Conservation (phyloP, 2,329 filamentous ascomycete species). For the Cladosporium sp. region DNA sequence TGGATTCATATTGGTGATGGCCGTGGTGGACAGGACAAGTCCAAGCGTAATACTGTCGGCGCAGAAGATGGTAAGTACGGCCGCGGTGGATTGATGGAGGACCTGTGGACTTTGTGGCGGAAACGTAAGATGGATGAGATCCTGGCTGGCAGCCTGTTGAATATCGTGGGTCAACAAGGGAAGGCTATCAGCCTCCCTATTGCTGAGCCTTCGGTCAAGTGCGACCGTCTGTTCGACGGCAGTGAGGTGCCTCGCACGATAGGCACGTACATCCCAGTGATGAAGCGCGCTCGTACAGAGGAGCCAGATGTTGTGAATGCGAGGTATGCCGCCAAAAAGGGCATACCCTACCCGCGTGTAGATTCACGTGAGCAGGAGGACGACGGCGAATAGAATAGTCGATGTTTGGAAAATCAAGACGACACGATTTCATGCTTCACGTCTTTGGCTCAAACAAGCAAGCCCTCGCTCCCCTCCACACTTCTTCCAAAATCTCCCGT, state of each 20-base stretch:
- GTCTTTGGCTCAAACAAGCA: constrained; percentile 71
- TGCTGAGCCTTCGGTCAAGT: constrained; percentile 16
- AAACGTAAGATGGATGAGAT: constrained; percentile 86
- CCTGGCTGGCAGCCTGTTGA: constrained; percentile 68
- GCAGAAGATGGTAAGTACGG: constrained; percentile 60
- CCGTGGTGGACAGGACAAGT: constrained; percentile 30
- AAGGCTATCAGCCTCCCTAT: constrained; percentile 7
- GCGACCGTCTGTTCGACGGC: constrained; percentile 56
- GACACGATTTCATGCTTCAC: constrained; percentile 25
- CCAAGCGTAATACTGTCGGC: constrained; percentile 28
- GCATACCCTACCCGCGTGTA: constrained; percentile 26
- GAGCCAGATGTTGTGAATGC: constrained; percentile 59
- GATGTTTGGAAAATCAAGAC: background rate
- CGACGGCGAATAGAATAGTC: constrained; percentile 15
- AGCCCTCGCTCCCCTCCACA: constrained; percentile 80
- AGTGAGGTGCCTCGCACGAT: constrained; percentile 50
- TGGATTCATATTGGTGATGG: constrained; percentile 80
- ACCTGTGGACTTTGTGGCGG: constrained; percentile 79
- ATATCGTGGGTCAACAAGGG: constrained; percentile 50
- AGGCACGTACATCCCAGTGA: constrained; percentile 55
- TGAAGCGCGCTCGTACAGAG: constrained; percentile 55
- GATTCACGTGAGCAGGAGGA: constrained; percentile 12
- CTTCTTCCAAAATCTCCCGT: constrained; percentile 71
- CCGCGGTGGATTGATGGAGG: constrained; percentile 62
- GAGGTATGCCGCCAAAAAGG: constrained; percentile 52